Conservation (phyloP, 2,329 filamentous ascomycete genomes). For the Phoma sp. region DNA sequence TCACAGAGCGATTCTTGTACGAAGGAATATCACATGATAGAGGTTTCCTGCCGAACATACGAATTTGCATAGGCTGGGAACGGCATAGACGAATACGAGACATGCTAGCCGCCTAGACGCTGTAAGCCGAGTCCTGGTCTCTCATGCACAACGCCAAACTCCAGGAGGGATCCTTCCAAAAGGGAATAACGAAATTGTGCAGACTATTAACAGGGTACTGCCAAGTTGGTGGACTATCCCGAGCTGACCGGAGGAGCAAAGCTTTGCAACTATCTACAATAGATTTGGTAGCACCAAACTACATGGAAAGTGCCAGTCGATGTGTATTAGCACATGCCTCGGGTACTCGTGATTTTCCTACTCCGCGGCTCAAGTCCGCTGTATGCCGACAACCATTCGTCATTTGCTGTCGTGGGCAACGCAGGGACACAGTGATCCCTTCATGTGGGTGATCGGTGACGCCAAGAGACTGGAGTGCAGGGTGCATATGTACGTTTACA, state of each 20-base stretch:
- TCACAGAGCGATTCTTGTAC: neutral
- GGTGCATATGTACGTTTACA: constrained; percentile 11
- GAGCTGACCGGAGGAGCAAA: constrained; percentile 1
- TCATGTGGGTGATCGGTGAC: constrained; percentile 23
- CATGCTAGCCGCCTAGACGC: constrained; percentile 10
- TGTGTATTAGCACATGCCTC: constrained; percentile 1
- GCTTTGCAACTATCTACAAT: neutral
- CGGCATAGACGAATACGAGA: neutral
- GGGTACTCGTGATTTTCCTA: neutral
- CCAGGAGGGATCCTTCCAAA: neutral
- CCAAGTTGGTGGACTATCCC: neutral
- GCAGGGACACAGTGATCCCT: constrained; percentile 10
- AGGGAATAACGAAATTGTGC: neutral
- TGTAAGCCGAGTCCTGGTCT: neutral
- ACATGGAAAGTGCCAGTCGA: constrained; percentile 4
- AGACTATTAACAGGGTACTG: neutral
- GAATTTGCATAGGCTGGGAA: neutral
- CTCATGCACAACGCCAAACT: constrained; percentile 3
- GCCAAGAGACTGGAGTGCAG: constrained; percentile 22
- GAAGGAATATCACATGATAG: neutral
- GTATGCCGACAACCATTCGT: neutral
- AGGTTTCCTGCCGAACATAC: neutral
- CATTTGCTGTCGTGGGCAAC: neutral
- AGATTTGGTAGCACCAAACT: neutral
- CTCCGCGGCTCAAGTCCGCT: neutral